Evolutionary conservation across 2,329 filamentous ascomycete genomes (phyloP).

Genomic region (Aspergillus tamarii): DNA sequence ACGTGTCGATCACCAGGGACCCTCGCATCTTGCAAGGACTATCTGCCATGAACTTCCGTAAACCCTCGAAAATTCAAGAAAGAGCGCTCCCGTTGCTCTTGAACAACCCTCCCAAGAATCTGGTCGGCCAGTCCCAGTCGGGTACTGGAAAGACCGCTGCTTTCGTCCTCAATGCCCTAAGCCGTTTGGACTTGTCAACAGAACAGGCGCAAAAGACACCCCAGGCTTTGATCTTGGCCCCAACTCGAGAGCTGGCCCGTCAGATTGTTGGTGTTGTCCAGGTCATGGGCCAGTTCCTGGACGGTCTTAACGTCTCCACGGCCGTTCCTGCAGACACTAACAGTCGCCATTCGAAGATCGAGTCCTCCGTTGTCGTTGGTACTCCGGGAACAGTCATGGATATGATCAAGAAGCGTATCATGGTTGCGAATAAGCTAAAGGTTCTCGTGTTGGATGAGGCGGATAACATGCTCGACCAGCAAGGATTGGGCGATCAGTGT

Average conservation of each 20-base stretch:
- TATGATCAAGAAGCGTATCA: slow-evolving; percentile 73
- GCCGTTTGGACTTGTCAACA: slow-evolving; percentile 75
- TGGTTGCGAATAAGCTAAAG: slow-evolving; percentile 73
- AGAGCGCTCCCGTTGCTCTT: slow-evolving; percentile 89
- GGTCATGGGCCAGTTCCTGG: slow-evolving; percentile 82
- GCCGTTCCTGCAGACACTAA: slow-evolving; percentile 78
- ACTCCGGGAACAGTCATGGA: slow-evolving; percentile 94
- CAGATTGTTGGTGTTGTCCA: slow-evolving; percentile 88
- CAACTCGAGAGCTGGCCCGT: slow-evolving; percentile 89
- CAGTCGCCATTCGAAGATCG: slow-evolving; percentile 68
- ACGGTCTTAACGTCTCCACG: slow-evolving; percentile 73
- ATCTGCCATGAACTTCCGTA: slow-evolving; percentile 80
- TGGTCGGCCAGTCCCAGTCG: slow-evolving; percentile 99
- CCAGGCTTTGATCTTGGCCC: slow-evolving; percentile 86
- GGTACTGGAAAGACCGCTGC: slow-evolving; percentile 98
- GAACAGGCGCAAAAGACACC: slow-evolving; percentile 61
- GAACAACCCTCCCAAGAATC: slow-evolving; percentile 81
- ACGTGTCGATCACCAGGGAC: slow-evolving; percentile 45
- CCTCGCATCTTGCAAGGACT: slow-evolving; percentile 75
- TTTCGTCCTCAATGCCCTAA: slow-evolving; percentile 89
- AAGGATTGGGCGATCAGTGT: slow-evolving; percentile 94
- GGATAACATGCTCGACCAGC: slow-evolving; percentile 97
- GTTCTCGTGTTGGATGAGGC: slow-evolving; percentile 94
- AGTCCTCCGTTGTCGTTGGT: slow-evolving; percentile 82
- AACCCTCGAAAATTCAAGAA: slow-evolving; percentile 98